Evolutionary conservation across 106 monocot species (phyloP).

Genomic region (Allium sativum): DNA sequence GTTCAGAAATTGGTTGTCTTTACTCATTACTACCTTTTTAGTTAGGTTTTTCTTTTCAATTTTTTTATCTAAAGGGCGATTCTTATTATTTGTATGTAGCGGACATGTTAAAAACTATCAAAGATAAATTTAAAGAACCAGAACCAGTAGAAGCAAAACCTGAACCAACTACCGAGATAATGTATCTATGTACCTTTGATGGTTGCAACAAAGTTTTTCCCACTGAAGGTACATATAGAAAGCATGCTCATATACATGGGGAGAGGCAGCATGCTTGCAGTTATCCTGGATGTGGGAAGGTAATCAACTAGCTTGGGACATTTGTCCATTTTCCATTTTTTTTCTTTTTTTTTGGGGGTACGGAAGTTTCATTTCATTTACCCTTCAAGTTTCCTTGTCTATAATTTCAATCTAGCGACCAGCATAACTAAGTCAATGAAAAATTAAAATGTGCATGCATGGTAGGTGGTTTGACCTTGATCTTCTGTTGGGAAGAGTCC

Average conservation of each 20-base stretch:
- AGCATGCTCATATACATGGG: conserved; percentile 60
- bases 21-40: not conserved
- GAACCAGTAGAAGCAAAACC: conserved; percentile 33
- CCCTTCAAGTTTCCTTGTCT: too few relatives aligned
- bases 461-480: too few relatives aligned
- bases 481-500: too few relatives aligned
- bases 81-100: conserved; percentile 20
- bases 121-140: conserved; percentile 37
- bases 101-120: conserved; percentile 42
- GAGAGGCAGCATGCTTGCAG: conserved; percentile 56
- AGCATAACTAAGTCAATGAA: too few relatives aligned
- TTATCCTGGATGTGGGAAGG: conserved; percentile 63
- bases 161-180: conserved; percentile 56
- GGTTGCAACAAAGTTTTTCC: conserved; percentile 56
- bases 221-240: conserved; percentile 34
- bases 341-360: too few relatives aligned
- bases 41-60: not conserved
- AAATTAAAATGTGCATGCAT: too few relatives aligned
- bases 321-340: too few relatives aligned
- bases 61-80: not conserved
- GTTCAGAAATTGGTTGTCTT: not conserved
- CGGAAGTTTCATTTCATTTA: too few relatives aligned
- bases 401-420: too few relatives aligned
- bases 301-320: conserved; percentile 9
- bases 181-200: conserved; percentile 61